These are phyloP conservation scores for Aphanomyces stellatus DNA, from an alignment of 352 stramenopile genomes.

Conservation along the genomic window DNA sequence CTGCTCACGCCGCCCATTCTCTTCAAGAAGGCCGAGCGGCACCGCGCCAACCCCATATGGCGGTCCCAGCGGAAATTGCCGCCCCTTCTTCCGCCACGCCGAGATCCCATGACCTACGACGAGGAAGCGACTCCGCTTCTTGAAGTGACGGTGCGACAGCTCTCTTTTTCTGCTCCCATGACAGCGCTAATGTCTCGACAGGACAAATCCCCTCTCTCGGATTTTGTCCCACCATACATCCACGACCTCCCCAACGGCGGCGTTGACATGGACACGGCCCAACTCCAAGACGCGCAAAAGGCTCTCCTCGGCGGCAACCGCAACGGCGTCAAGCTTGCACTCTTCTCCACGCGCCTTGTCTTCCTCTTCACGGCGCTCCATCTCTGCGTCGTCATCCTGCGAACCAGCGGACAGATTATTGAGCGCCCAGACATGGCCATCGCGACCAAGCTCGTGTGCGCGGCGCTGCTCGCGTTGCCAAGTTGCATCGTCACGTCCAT, in stretches of 20 bases:
- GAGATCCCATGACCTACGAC: not conserved
- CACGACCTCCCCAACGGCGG: slow-evolving; percentile 32
- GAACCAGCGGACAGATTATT: slow-evolving; percentile 35
- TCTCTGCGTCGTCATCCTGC: slow-evolving; percentile 50
- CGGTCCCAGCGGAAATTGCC: slow-evolving; percentile 35
- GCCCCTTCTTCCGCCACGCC: slow-evolving; percentile 17
- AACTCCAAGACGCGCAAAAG: slow-evolving; percentile 35
- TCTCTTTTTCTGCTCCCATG: no score
- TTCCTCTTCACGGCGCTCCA: slow-evolving; percentile 69
- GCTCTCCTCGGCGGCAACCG: slow-evolving; percentile 34
- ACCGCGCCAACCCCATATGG: slow-evolving; percentile 47
- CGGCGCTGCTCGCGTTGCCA: slow-evolving; percentile 40
- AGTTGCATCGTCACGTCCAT: slow-evolving; percentile 52
- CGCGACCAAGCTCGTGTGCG: slow-evolving; percentile 26
- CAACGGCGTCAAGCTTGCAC: slow-evolving; percentile 49
- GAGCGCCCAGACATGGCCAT: slow-evolving; percentile 14
- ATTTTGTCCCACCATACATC: slow-evolving; percentile 47
- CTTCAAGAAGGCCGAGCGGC: slow-evolving; percentile 46
- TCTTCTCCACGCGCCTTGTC: slow-evolving; percentile 60
- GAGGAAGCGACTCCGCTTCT: not conserved
- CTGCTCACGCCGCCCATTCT: slow-evolving; percentile 46
- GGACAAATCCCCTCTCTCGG: slow-evolving; percentile 21
- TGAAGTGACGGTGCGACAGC: not conserved
- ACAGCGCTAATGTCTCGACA: slow-evolving; percentile 39
- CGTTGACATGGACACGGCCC: slow-evolving; percentile 29